These are phyloP conservation scores for Grosmannia serpens DNA, from an alignment of 2,329 filamentous ascomycete species.

Conservation along the genomic window DNA sequence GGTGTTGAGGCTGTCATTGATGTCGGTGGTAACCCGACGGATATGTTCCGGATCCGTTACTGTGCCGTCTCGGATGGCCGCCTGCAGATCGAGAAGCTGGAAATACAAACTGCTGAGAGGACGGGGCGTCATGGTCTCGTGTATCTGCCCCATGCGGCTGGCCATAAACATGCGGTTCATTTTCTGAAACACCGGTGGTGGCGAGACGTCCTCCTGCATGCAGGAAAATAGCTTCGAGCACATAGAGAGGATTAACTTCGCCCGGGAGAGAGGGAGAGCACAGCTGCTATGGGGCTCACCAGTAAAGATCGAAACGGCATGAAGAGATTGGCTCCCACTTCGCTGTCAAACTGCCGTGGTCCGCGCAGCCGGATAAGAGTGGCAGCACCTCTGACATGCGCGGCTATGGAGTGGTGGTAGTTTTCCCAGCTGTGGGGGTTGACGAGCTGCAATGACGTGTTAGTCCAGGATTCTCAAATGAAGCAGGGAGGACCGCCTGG, in stretches of 20 bases:
- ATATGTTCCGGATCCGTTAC: background rate
- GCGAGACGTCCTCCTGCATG: background rate
- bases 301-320: background rate
- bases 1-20: background rate
- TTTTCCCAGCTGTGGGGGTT: background rate
- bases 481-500: background rate
- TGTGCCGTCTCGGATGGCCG: background rate
- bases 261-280: background rate
- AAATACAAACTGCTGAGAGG: background rate
- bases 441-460: background rate
- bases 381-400: background rate
- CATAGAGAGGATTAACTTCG: background rate
- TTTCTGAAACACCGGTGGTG: background rate
- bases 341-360: background rate
- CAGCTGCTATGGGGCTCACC: background rate
- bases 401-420: background rate
- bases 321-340: background rate
- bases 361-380: background rate
- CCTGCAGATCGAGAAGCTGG: background rate
- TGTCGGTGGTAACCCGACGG: background rate
- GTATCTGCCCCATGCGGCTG: background rate
- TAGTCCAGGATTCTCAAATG: background rate
- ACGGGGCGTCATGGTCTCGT: background rate
- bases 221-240: background rate
- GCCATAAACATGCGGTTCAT: background rate